Conservation (phyloP, 202 grass and related monocot genomes). For the Dendrocalamus latiflorus region DNA sequence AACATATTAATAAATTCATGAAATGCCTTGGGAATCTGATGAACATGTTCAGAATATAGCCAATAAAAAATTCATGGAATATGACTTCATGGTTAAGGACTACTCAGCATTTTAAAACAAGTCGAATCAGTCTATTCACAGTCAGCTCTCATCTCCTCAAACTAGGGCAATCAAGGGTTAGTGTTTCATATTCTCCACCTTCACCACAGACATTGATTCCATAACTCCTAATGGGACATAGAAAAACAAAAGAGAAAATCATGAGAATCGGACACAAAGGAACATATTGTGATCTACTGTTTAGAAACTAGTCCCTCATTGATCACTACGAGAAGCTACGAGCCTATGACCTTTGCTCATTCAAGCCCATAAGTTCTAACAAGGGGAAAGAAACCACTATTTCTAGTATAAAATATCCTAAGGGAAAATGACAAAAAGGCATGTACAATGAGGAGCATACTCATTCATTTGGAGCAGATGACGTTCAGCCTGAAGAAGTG, state of each 20-base stretch:
- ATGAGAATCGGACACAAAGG: neutral
- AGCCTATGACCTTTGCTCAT: too few relatives aligned
- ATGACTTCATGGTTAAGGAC: neutral
- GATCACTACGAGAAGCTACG: neutral
- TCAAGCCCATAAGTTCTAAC: neutral
- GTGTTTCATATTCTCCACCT: slow-evolving; percentile 98
- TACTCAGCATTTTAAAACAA: slow-evolving; percentile 16
- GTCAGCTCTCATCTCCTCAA: slow-evolving; percentile 22
- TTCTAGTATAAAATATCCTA: neutral
- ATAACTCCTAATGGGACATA: slow-evolving; percentile 62
- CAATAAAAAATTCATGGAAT: neutral
- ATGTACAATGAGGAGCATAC: slow-evolving; percentile 44
- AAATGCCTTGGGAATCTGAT: too few relatives aligned
- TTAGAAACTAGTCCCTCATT: neutral
- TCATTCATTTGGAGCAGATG: slow-evolving; percentile 74
- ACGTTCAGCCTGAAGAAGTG: slow-evolving; percentile 28
- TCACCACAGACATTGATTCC: slow-evolving; percentile 99
- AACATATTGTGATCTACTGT: neutral
- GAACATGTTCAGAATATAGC: neutral
- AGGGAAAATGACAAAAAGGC: neutral
- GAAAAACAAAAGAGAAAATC: slow-evolving; percentile 2
- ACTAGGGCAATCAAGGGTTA: slow-evolving; percentile 99
- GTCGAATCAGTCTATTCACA: neutral
- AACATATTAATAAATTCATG: too few relatives aligned
- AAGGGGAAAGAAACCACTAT: neutral